Conservation (phyloP, 2,329 filamentous ascomycete genomes). For the Hypoxylon sp. region DNA sequence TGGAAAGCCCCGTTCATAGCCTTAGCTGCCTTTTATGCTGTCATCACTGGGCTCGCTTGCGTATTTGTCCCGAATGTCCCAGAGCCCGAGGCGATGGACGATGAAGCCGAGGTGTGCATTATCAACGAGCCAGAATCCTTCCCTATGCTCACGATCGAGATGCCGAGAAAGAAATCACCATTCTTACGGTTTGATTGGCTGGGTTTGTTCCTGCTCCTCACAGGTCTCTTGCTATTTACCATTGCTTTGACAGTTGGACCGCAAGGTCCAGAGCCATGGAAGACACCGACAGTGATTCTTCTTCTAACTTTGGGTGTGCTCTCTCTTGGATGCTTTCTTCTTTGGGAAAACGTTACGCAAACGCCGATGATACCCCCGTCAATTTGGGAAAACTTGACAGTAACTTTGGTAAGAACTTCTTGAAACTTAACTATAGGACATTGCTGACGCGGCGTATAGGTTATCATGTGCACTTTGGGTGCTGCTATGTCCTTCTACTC, state of each 20-base stretch:
- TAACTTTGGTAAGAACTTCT: slow-evolving; percentile 49
- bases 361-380: slow-evolving; percentile 54
- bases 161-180: slow-evolving; percentile 35
- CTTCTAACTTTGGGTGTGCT: slow-evolving; percentile 52
- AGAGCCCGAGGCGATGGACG: slow-evolving; percentile 39
- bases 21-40: slow-evolving; percentile 50
- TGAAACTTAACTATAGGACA: not conserved
- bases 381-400: slow-evolving; percentile 51
- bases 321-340: slow-evolving; percentile 52
- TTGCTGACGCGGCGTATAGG: slow-evolving; percentile 41
- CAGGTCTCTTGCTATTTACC: slow-evolving; percentile 52
- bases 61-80: slow-evolving; percentile 51
- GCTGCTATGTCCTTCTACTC: slow-evolving; percentile 55
- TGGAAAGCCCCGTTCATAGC: slow-evolving; percentile 55
- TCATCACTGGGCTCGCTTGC: slow-evolving; percentile 49
- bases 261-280: slow-evolving; percentile 53
- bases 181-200: slow-evolving; percentile 53
- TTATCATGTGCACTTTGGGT: slow-evolving; percentile 51
- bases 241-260: slow-evolving; percentile 54
- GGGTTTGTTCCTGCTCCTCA: slow-evolving; percentile 51
- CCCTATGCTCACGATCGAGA: slow-evolving; percentile 43
- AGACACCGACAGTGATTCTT: slow-evolving; percentile 54
- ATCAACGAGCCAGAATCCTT: slow-evolving; percentile 42
- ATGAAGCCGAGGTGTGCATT: slow-evolving; percentile 43
- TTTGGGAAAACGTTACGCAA: slow-evolving; percentile 54